Evolutionary conservation across 768 basidiomycete species (phyloP), one percentile per base, ranked within the genome.

Genomic region (Auriculariales sp.): DNA sequence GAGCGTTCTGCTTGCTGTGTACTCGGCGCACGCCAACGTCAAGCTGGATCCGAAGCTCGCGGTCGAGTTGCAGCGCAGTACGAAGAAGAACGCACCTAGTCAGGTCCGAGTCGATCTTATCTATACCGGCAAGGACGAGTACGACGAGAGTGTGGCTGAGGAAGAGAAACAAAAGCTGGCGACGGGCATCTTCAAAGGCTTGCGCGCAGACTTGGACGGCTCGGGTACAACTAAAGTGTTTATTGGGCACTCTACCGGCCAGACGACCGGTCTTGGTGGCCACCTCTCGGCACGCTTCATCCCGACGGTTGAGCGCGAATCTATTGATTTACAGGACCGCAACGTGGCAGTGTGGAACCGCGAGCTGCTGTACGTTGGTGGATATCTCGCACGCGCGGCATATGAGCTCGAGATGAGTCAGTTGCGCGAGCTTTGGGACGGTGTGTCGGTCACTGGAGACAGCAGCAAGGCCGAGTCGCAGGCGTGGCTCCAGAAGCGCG

Each of bases 261-360:
- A 98, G 65, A 94, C 91, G 9, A 94, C 92, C 1, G 93, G 94
- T 28, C 69, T 75, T 11, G 76, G 74, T 2, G 78, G 78, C 0
- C 76, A 81, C 51, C 70, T 83, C 57, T 71, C 89, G 0, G 81
- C 86, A 7, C 72, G 92, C 2, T 95, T 95, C 59, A 93, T 98
- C 50, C 88, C 91, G 9, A 97, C 93, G 0, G 93, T 98, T 6
- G 94, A 98, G 62, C 77, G 94, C 53, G 94, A 98, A 66, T 85
- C 84, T 0, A 83, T 93, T 54, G 91, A 89, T 64, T 68, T 47
- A 1, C 46, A 89, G 85, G 90, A 94, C 62, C 78, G 81, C 42
- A 81, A 86, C 60, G 88, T 88, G 24, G 79, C 48, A 85, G 83
- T 81, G 4, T 94, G 90, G 92, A 98, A 98, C 57, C 79, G 75